Percentiles rank a stretch among this genome's conserved stretches.
Evolutionary conservation across 768 basidiomycete genomes (phyloP).

Genomic region (Rhodotorula sphaerocarpa): DNA sequence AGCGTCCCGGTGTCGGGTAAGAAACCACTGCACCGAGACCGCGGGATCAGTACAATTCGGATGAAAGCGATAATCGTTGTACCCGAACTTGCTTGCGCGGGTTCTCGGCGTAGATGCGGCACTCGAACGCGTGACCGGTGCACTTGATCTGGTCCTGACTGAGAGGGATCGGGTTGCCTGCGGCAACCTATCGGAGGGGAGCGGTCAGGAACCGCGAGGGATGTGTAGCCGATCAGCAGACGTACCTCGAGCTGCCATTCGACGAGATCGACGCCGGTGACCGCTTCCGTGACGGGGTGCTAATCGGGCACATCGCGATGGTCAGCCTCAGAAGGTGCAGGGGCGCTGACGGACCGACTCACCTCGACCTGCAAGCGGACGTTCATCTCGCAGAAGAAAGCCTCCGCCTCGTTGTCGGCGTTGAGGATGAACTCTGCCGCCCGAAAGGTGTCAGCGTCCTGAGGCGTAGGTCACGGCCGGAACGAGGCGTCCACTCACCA

Average conservation of each 20-base stretch:
- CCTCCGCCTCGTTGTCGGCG: constrained; percentile 65
- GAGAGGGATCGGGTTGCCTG: constrained; percentile 75
- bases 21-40: constrained; percentile 51
- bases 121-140: constrained; percentile 87
- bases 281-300: constrained; percentile 50
- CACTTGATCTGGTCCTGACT: constrained; percentile 69
- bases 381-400: constrained; percentile 90
- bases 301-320: too few species aligned
- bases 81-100: constrained; percentile 62
- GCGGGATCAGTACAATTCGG: neutral
- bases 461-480: neutral
- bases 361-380: constrained; percentile 40
- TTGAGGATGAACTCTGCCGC: constrained; percentile 90
- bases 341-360: too few species aligned
- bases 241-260: constrained; percentile 84
- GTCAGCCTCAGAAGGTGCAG: too few species aligned
- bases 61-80: too few species aligned
- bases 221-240: neutral
- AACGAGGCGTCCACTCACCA: too few species aligned
- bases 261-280: constrained; percentile 85
- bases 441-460: too few species aligned
- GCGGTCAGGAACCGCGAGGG: neutral
- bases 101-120: constrained; percentile 90
- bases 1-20: constrained; percentile 81
- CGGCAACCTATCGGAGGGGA: constrained; percentile 58